Base-by-base conservation (phyloP, 2,329 filamentous ascomycete species). In the Lithohypha guttulata region DNA sequence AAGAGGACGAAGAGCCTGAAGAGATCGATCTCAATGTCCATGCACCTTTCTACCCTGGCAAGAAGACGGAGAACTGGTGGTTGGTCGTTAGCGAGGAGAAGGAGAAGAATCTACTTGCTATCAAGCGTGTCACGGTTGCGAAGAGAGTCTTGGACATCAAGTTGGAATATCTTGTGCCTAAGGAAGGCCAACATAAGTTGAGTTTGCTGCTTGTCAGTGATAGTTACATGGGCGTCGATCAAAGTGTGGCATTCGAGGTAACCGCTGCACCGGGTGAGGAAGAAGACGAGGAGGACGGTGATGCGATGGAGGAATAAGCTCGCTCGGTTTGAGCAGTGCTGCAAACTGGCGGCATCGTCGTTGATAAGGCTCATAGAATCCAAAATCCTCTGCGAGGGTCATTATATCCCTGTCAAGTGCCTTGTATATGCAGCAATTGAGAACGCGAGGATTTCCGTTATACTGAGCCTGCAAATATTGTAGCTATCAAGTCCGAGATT, bases 21-120 rank as follows among this genome's bases (percentile, higher is more conserved):
- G 79, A 84, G 48, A 73, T 82, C 11, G 85, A 95, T 58, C 75
- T 81, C 2, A 80, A 79, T 1, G 93, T 96, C 2, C 87, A 96
- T 57, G 87, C 89, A 36, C 91, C 91, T 0, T 98, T 96, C 70
- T 98, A 91, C 58, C 87, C 91, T 1, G 69, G 62, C 34, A 81
- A 81, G 60, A 98, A 98, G 71, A 81, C 84, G 67, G 91, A 98
- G 70, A 94, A 91, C 58, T 98, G 87, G 87, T 98, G 91, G 91
- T 66, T 98, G 41, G 84, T 98, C 14, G 84, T 98, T 22, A 89
- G 87, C 20, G 87, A 96, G 52, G 86, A 95, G 64, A 81, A 77
- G 59, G 84, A 81, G 27, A 89, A 85, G 67, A 87, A 73, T 47
- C 68, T 98, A 46, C 69, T 96, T 42, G 87, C 84, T 2, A 94